Evolutionary conservation across 116 monocot species (phyloP), one percentile per base, ranked within the genome.

Genomic region (Posidonia oceanica): DNA sequence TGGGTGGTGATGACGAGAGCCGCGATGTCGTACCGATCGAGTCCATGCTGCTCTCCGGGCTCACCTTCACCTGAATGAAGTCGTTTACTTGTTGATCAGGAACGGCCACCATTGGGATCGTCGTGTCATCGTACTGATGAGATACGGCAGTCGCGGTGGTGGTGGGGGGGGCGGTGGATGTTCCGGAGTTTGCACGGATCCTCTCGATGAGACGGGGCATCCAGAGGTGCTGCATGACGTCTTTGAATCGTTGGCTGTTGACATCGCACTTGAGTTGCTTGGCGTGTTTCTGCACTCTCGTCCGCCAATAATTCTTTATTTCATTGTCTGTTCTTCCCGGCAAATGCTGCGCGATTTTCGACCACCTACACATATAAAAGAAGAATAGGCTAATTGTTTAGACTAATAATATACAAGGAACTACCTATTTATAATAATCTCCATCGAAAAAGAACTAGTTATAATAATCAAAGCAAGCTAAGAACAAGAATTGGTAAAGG

Each of bases 281-380:
- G 0, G 85, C 82, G 39, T 82, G 82, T 59, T 85, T 85, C 68
- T 81, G 88, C 72, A 85, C 88, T 54, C 87, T 60, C 3, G 91
- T 91, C 69, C 85, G 69, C 71, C 93, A 93, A 77, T 93, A 93
- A 68, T 93, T 93, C 67, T 93, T 93, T 59, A 93, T 93, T 67
- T 93, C 93, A 79, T 93, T 93, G 72, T 93, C 93, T 0, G 93
- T 93, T 64, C 93, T 76, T 39, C 93, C 93, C 0, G 93, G 88
- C 51, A 93, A 63, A 71, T 93, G 74, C 40, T 83, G 82, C 29
- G 93, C 93, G 41, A 93, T 93, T 79, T 86, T 93, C 18, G 93
- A 93, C 93, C 93, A 93, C 71, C 90, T 88, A 48, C 12, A 6
- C 4, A 39, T 0, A 18, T 65, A 61, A 13, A 3, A 29, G 60